Conservation (phyloP, 2,329 filamentous ascomycete species). For the Mycosphaerelloides madeirae region DNA sequence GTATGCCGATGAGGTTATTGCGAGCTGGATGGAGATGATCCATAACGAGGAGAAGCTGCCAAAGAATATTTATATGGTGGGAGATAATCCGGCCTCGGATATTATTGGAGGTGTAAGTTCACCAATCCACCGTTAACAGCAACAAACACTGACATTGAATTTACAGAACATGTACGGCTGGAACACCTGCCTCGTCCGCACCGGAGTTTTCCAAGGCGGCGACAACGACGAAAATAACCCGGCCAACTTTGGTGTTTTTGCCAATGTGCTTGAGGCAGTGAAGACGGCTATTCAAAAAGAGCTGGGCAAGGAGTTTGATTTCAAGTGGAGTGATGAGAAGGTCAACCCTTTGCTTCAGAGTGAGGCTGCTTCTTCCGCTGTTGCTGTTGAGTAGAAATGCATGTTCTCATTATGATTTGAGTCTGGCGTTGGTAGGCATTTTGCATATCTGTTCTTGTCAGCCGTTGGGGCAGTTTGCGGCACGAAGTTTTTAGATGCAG, state of each 20-base stretch:
- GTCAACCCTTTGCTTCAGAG: slow-evolving; percentile 59
- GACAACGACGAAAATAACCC: slow-evolving; percentile 73
- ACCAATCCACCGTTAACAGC: neutral
- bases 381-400: slow-evolving; percentile 23
- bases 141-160: slow-evolving; percentile 1
- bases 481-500: no score
- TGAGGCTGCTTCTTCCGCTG: slow-evolving; percentile 16
- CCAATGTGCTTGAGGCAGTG: slow-evolving; percentile 67
- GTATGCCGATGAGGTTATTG: slow-evolving; percentile 69
- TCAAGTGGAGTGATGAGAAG: slow-evolving; percentile 62
- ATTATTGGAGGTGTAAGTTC: slow-evolving; percentile 58
- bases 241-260: slow-evolving; percentile 71
- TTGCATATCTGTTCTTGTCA: no score
- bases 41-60: slow-evolving; percentile 67
- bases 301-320: slow-evolving; percentile 68
- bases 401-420: neutral
- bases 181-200: slow-evolving; percentile 75
- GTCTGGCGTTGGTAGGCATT: neutral
- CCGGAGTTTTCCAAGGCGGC: slow-evolving; percentile 72
- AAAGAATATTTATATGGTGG: slow-evolving; percentile 70
- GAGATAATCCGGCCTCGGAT: slow-evolving; percentile 69
- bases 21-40: slow-evolving; percentile 69
- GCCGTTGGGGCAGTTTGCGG: no score
- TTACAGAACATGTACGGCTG: slow-evolving; percentile 67
- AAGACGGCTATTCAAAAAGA: slow-evolving; percentile 63